phyloP scores from a whole-genome alignment of 2,329 filamentous ascomycete species.

The Arthrobotrys sinensis region DNA sequence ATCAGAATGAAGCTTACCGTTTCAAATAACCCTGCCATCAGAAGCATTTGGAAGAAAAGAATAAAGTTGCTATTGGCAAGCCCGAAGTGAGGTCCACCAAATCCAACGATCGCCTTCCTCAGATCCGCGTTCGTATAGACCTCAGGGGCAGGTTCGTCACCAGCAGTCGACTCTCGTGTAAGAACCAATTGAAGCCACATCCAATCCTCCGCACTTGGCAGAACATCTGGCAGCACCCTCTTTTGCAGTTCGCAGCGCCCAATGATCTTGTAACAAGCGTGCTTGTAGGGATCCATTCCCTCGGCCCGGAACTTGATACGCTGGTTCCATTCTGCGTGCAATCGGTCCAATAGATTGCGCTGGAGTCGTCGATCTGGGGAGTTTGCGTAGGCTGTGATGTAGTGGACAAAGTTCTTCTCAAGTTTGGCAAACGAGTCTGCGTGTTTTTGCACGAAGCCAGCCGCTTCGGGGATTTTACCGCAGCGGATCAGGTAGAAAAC shows the following conservation, averaged over 20 bases:
- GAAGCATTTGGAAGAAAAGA: constrained; percentile 86
- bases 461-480: constrained; percentile 86
- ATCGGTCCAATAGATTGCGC: constrained; percentile 85
- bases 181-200: constrained; percentile 81
- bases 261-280: constrained; percentile 98
- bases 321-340: constrained; percentile 90
- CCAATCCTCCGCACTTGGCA: constrained; percentile 79
- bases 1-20: constrained; percentile 65
- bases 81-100: constrained; percentile 87
- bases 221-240: constrained; percentile 76
- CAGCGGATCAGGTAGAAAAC: constrained; percentile 92
- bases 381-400: constrained; percentile 84
- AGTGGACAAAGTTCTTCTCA: constrained; percentile 89
- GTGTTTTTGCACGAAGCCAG: constrained; percentile 86
- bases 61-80: constrained; percentile 84
- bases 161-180: constrained; percentile 76
- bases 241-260: constrained; percentile 81
- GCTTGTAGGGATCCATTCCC: constrained; percentile 91
- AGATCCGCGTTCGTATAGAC: constrained; percentile 78
- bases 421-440: constrained; percentile 87
- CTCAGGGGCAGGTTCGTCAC: constrained; percentile 77
- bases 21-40: constrained; percentile 86
- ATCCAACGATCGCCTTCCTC: constrained; percentile 85
- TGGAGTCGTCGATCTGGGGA: constrained; percentile 82
- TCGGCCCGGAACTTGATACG: constrained; percentile 86